Base-by-base conservation (phyloP, 1,284 basidiomycete genomes). In the Chalciporus piperatoides region DNA sequence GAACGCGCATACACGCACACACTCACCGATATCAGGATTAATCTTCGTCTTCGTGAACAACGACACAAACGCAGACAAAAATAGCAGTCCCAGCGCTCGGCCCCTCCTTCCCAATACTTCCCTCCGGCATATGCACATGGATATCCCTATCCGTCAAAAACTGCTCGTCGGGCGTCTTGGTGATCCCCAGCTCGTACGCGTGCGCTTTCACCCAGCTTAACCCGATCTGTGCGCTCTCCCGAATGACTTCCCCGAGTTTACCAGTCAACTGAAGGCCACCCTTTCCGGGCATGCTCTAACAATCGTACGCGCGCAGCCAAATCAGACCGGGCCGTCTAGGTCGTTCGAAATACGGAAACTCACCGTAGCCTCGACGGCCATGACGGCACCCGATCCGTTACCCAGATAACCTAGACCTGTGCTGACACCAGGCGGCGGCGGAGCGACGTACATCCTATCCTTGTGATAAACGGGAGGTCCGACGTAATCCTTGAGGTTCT, bases 171-270 rank as follows among this genome's bases (percentile, higher is more conserved):
- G 79, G 72, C 2, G 77, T 78, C 57, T 78, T 72, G 4, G 91
- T 92, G 59, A 98, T 89, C 5, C 94, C 94, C 6, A 98, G 78
- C 41, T 90, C 85, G 65, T 80, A 86, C 2, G 94, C 92, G 62
- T 98, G 90, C 15, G 84, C 77, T 70, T 96, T 97, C 51, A 97
- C 87, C 90, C 92, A 98, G 59, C 87, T 90, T 43, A 98, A 73
- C 2, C 89, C 92, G 56, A 98, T 96, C 68, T 96, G 91, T 0
- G 96, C 94, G 51, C 88, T 92, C 71, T 98, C 96, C 49, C 93
- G 82, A 66, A 98, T 98, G 53, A 98, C 96, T 62, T 99, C 96
- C 44, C 96, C 96, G 2, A 99, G 85, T 74, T 98, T 98, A 44
- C 96, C 96, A 0, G 96, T 98, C 6, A 98, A 74, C 61, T 95